These are phyloP conservation scores for Seiridium cupressi DNA, from an alignment of 2,329 filamentous ascomycete genomes.

Conservation along the genomic window DNA sequence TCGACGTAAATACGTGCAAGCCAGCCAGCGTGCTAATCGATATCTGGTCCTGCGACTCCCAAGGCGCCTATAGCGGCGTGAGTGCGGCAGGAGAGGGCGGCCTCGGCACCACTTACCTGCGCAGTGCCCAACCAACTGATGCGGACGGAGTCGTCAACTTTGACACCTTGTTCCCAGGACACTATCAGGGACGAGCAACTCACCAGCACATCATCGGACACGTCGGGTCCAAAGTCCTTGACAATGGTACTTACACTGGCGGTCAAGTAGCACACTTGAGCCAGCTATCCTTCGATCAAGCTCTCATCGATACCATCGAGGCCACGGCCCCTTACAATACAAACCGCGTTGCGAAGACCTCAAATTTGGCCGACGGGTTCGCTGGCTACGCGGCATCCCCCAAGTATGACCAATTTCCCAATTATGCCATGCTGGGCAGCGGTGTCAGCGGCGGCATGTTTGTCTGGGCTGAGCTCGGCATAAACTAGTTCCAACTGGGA, in stretches of 20 bases:
- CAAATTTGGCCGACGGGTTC: constrained; percentile 25
- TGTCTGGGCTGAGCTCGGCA: constrained; percentile 27
- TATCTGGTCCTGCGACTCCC: constrained; percentile 46
- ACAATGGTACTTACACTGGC: constrained; percentile 35
- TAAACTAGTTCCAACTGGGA: constrained; percentile 27
- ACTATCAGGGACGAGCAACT: constrained; percentile 36
- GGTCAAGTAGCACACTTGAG: constrained; percentile 38
- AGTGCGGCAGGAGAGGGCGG: constrained; percentile 26
- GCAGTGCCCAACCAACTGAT: constrained; percentile 45
- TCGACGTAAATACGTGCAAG: constrained; percentile 43
- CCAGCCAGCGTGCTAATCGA: constrained; percentile 37
- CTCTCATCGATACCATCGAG: constrained; percentile 34
- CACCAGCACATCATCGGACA: constrained; percentile 42
- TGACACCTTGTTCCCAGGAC: constrained; percentile 44
- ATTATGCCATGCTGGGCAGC: constrained; percentile 36
- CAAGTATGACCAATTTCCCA: constrained; percentile 46
- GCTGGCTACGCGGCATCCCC: constrained; percentile 27
- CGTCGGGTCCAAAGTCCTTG: constrained; percentile 29
- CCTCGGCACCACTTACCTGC: constrained; percentile 42
- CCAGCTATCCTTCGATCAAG: constrained; percentile 41
- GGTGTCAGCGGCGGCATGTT: constrained; percentile 21
- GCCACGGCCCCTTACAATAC: constrained; percentile 33
- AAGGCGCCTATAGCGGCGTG: constrained; percentile 39
- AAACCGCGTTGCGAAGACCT: constrained; percentile 29
- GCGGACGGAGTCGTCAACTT: constrained; percentile 46